Evolutionary conservation across 2,329 filamentous ascomycete species (phyloP).

Genomic region (Hypoxylon sp.): DNA sequence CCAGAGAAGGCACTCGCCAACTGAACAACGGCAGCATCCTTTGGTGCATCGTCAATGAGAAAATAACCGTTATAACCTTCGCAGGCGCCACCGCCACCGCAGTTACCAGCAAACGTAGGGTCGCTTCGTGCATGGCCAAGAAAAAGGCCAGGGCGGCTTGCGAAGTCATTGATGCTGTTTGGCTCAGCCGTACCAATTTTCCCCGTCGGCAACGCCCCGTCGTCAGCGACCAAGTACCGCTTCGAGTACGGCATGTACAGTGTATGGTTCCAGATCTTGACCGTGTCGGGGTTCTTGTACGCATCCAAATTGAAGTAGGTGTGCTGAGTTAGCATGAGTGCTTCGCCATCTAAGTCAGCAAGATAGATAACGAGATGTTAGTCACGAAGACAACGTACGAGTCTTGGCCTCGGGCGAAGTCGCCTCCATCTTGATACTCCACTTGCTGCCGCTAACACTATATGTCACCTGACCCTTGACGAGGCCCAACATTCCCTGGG

Average conservation of each 20-base stretch:
- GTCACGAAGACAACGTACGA: constrained; percentile 53
- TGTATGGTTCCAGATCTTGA: constrained; percentile 72
- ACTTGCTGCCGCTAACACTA: constrained; percentile 69
- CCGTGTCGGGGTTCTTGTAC: constrained; percentile 70
- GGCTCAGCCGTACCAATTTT: constrained; percentile 70
- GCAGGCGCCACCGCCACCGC: constrained; percentile 73
- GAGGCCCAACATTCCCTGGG: constrained; percentile 73
- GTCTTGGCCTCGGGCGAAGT: constrained; percentile 65
- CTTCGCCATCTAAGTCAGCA: constrained; percentile 49
- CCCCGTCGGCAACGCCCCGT: constrained; percentile 72
- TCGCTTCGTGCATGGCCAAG: constrained; percentile 73
- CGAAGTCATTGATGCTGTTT: constrained; percentile 76
- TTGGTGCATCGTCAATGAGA: constrained; percentile 61
- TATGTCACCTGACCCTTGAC: constrained; percentile 75
- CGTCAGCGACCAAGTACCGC: constrained; percentile 70
- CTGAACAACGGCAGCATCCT: constrained; percentile 63
- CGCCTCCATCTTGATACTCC: constrained; percentile 73
- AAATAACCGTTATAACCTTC: constrained; percentile 79
- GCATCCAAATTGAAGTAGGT: constrained; percentile 79
- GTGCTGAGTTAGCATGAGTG: constrained; percentile 76
- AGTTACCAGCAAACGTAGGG: constrained; percentile 73
- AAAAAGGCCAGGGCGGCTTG: constrained; percentile 70
- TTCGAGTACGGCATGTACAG: constrained; percentile 74
- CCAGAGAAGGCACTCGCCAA: constrained; percentile 70
- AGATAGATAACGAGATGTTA: constrained; percentile 22